These are phyloP conservation scores for Lobosporangium transversale DNA, from an alignment of 192 early-diverging fungal species.

Conservation along the genomic window DNA sequence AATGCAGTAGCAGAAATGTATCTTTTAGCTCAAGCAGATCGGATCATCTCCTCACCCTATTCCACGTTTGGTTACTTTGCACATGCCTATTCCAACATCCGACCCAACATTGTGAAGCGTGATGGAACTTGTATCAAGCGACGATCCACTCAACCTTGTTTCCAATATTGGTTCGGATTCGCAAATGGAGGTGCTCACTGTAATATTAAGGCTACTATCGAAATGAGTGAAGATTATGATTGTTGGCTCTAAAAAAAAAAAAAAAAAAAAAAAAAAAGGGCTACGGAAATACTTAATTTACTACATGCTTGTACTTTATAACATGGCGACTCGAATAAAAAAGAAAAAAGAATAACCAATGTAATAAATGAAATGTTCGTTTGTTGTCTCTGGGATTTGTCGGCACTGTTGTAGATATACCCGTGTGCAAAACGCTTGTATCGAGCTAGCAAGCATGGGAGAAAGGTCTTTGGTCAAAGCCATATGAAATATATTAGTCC, in stretches of 20 bases:
- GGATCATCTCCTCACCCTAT: conserved; percentile 47
- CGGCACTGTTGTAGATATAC: no score
- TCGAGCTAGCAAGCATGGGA: no score
- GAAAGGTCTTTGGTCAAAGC: no score
- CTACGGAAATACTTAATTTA: no score
- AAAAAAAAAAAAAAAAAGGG: no score
- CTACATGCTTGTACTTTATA: no score
- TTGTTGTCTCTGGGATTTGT: no score
- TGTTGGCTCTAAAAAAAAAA: conserved; percentile 35
- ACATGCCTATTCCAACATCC: conserved; percentile 41
- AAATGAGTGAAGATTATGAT: conserved; percentile 53
- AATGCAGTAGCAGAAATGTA: conserved; percentile 45
- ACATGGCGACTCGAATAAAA: no score
- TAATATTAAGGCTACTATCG: conserved; percentile 23
- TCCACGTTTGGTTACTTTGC: conserved; percentile 50
- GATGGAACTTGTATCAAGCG: conserved; percentile 42
- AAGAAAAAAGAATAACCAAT: no score
- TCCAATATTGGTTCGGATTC: conserved; percentile 53
- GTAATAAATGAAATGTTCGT: no score
- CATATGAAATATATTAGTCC: no score
- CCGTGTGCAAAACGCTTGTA: no score
- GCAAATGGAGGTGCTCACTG: conserved; percentile 42
- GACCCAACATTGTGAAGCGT: conserved; percentile 44
- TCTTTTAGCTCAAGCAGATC: conserved; percentile 30
- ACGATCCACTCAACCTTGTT: conserved; percentile 42